Base-by-base conservation (phyloP, 441 rosid genomes). In the Aquilaria agallochum region DNA sequence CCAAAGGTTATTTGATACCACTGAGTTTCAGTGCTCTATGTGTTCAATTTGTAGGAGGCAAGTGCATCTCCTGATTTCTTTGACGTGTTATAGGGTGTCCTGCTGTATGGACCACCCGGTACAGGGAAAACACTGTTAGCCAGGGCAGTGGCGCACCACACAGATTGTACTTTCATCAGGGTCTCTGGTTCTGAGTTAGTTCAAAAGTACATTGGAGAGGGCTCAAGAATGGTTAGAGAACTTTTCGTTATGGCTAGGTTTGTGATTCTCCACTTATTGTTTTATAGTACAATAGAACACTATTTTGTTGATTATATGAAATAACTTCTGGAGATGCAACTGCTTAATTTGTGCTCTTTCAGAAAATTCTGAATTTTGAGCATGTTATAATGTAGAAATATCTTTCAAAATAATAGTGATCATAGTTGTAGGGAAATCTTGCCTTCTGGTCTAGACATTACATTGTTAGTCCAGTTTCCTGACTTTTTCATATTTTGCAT, bases 221-320 rank as follows among this genome's bases (percentile, higher is more conserved):
- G 97, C 46, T 91, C 96, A 53, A 80, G 99, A 75, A 94, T 94
- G 99, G 97, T 94, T 65, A 80, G 99, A 69, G 99, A 94, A 76
- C 95, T 94, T 33, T 94, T 94, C 67, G 97, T 91, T 59, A 94
- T 91, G 99, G 99, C 99, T 52, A 87, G 98, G 98, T 90, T 72
- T 51, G 93, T 66, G 30, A 65, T 56, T 47, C 49, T 49, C 55
- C 15, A 20, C 27, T 20, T 20, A 20, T 36, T 40, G 31, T 13
- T 20, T 5, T 30, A 11, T 31, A 40, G 9, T 71, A 20, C 31
- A 11, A 30, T 32, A 1, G 8, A 52, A 1, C 27, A 20, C 27
- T 20, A 20, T 20, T 20, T 20, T 20, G 27, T 20, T 1, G 27
- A 20, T 20, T 20, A 20, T 20, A 1, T 20, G 27, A 20, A 20